Evolutionary conservation across 306 rosid species (phyloP).

Genomic region (Datisca glomerata): DNA sequence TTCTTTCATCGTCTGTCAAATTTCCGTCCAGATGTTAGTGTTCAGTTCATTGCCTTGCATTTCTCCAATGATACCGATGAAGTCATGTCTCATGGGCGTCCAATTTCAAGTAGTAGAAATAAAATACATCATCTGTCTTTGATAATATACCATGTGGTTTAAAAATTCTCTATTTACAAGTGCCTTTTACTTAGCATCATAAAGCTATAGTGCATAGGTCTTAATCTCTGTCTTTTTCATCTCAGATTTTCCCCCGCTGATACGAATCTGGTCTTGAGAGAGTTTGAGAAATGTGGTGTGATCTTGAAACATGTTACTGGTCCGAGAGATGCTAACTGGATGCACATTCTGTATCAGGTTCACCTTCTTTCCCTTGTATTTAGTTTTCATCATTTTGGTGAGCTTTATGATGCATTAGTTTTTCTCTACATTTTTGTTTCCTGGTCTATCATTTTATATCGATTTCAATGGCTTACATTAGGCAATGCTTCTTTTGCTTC

Average conservation of each 20-base stretch:
- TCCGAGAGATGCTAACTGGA: constrained; percentile 90
- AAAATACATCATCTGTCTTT: too few relatives aligned
- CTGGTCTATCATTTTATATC: too few relatives aligned
- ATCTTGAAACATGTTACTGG: constrained; percentile 91
- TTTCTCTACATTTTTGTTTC: too few relatives aligned
- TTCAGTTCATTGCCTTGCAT: background rate
- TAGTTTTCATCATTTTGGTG: constrained; percentile 1
- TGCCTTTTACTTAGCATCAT: background rate
- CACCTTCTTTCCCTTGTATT: constrained; percentile 8
- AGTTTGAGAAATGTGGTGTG: constrained; percentile 92
- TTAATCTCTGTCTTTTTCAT: background rate
- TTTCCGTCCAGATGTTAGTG: too few relatives aligned
- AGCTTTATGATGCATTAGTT: background rate
- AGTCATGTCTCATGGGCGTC: too few relatives aligned
- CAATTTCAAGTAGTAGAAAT: background rate
- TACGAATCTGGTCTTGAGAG: constrained; percentile 78
- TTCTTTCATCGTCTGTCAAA: constrained; percentile 9
- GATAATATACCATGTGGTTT: too few relatives aligned
- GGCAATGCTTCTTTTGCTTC: too few relatives aligned
- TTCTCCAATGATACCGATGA: background rate
- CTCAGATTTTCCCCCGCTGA: constrained; percentile 80
- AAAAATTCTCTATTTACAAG: background rate
- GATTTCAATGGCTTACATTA: too few relatives aligned
- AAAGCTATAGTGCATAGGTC: background rate
- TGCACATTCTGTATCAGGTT: constrained; percentile 91